Evolutionary conservation across 2,329 filamentous ascomycete genomes (phyloP).

Genomic region (Arthrobotrys iridis): DNA sequence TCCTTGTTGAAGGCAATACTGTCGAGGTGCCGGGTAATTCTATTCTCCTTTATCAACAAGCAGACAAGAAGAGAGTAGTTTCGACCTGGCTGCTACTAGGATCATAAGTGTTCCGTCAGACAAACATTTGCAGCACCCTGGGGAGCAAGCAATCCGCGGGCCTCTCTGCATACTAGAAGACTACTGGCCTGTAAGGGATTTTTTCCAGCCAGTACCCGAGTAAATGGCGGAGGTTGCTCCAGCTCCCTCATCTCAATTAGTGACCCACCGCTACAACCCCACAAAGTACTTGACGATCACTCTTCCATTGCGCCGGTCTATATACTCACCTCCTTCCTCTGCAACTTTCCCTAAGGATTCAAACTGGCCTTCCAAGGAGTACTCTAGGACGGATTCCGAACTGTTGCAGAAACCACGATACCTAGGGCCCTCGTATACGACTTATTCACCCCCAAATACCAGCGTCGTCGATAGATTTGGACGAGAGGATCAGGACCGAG

Average conservation of each 20-base stretch:
- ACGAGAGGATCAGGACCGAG: conserved; percentile 36
- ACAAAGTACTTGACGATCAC: conserved; percentile 54
- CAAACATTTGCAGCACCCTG: conserved; percentile 40
- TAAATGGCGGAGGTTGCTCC: conserved; percentile 55
- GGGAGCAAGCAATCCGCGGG: conserved; percentile 18
- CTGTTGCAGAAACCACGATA: conserved; percentile 33
- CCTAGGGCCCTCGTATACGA: conserved; percentile 27
- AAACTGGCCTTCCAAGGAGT: conserved; percentile 30
- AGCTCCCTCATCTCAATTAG: conserved; percentile 54
- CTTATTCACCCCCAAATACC: conserved; percentile 16
- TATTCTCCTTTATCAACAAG: conserved; percentile 21
- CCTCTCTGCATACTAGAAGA: conserved; percentile 45
- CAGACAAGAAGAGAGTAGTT: conserved; percentile 15
- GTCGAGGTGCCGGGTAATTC: conserved; percentile 23
- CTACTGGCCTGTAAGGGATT: conserved; percentile 43
- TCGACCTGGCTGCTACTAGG: conserved; percentile 14
- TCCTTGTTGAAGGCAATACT: conserved; percentile 13
- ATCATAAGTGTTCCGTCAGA: conserved; percentile 14
- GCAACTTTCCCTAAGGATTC: conserved; percentile 47
- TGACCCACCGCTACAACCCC: conserved; percentile 52
- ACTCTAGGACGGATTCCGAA: conserved; percentile 32
- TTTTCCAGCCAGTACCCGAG: conserved; percentile 52
- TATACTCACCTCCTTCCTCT: conserved; percentile 53
- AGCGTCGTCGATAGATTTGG: conserved; percentile 32
- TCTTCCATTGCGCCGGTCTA: conserved; percentile 53